Conservation (phyloP, 768 basidiomycete species). For the Kondoa subrosea region DNA sequence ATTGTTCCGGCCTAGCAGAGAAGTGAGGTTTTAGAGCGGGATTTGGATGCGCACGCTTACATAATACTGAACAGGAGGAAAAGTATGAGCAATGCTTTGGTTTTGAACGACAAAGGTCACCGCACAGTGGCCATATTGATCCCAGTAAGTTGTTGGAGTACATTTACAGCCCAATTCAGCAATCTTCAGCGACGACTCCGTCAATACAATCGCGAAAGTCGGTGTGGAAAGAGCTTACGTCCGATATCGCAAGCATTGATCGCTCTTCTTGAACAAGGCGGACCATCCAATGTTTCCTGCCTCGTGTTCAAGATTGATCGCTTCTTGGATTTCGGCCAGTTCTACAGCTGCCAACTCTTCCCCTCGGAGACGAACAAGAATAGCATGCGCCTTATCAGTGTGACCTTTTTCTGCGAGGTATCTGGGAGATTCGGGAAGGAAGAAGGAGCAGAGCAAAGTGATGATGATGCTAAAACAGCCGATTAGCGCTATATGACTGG, state of each 20-base stretch:
- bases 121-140: constrained; percentile 26
- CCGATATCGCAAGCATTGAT: neutral
- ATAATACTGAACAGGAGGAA: too few relatives aligned
- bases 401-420: neutral
- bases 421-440: neutral
- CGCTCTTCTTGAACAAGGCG: neutral
- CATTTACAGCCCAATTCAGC: constrained; percentile 17
- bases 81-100: too few relatives aligned
- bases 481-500: neutral
- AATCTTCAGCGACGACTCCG: too few relatives aligned
- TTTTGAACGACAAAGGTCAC: too few relatives aligned
- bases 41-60: too few relatives aligned
- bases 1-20: constrained; percentile 16
- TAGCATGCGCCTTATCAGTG: neutral
- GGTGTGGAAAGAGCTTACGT: too few relatives aligned
- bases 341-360: neutral
- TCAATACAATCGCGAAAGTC: too few relatives aligned
- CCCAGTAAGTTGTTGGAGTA: constrained; percentile 21
- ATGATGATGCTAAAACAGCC: neutral
- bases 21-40: too few relatives aligned
- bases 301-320: neutral
- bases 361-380: neutral
- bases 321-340: neutral
- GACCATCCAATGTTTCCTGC: neutral
- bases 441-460: neutral